Conservation (phyloP, 495 filamentous ascomycete genomes). For the Aspergillus kassunensis region DNA sequence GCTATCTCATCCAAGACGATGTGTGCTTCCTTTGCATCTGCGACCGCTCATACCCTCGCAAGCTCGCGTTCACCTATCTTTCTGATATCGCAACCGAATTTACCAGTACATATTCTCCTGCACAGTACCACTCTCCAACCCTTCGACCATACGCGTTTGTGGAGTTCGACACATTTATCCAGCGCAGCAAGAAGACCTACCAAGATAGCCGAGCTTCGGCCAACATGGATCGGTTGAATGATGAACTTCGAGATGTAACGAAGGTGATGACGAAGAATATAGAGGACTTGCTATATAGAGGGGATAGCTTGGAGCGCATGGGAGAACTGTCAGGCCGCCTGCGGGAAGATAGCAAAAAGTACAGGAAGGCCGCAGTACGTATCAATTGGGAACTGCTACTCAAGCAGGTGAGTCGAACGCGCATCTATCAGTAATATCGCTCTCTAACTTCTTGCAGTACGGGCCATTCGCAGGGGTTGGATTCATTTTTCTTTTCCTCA, state of each 20-base stretch:
- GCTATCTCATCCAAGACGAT: slow-evolving; percentile 78
- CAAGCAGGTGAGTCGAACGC: slow-evolving; percentile 65
- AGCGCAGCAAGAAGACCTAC: slow-evolving; percentile 88
- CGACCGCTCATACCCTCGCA: slow-evolving; percentile 91
- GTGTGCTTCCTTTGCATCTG: slow-evolving; percentile 90
- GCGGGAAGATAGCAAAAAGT: slow-evolving; percentile 90
- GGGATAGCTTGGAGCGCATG: slow-evolving; percentile 94
- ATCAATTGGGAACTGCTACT: slow-evolving; percentile 98
- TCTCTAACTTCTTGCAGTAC: slow-evolving; percentile 53
- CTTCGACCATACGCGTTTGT: slow-evolving; percentile 94
- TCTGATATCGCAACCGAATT: slow-evolving; percentile 89
- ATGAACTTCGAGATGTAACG: slow-evolving; percentile 95
- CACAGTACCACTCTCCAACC: slow-evolving; percentile 66
- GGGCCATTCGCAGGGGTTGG: slow-evolving; percentile 79
- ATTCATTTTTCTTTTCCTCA: slow-evolving; percentile 74
- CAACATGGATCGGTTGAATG: slow-evolving; percentile 86
- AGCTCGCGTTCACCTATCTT: slow-evolving; percentile 98
- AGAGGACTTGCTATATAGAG: slow-evolving; percentile 92
- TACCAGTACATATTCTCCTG: slow-evolving; percentile 70
- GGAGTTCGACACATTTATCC: slow-evolving; percentile 97
- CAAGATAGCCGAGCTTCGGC: slow-evolving; percentile 82
- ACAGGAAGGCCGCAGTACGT: slow-evolving; percentile 83
- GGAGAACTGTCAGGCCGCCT: slow-evolving; percentile 85
- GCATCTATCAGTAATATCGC: neutral
- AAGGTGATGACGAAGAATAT: slow-evolving; percentile 99